Percentiles rank a stretch among this genome's conserved stretches.
These are phyloP conservation scores for Hydnum rufescens DNA, from an alignment of 768 basidiomycete genomes.

Conservation along the genomic window DNA sequence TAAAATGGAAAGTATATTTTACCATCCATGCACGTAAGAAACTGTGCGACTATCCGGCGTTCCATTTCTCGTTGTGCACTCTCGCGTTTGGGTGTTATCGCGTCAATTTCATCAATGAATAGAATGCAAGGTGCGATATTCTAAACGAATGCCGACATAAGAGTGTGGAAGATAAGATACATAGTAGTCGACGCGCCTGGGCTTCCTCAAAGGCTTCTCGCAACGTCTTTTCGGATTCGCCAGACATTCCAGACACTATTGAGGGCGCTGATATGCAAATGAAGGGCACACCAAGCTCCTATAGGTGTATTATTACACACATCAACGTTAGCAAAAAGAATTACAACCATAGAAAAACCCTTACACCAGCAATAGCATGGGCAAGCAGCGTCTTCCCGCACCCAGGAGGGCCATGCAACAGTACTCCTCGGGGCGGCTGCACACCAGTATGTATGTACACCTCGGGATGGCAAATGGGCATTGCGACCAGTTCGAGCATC, in stretches of 20 bases:
- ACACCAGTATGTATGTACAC: constrained; percentile 88
- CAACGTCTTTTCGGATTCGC: constrained; percentile 92
- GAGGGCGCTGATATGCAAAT: constrained; percentile 89
- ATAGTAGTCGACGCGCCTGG: constrained; percentile 40
- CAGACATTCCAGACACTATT: constrained; percentile 95
- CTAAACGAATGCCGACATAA: constrained; percentile 26
- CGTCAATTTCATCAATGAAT: constrained; percentile 96
- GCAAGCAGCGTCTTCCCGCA: constrained; percentile 93
- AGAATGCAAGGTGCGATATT: constrained; percentile 70
- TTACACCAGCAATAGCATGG: constrained; percentile 84
- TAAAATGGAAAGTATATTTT: constrained; percentile 12
- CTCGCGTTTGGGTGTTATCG: constrained; percentile 93
- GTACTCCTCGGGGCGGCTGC: constrained; percentile 75
- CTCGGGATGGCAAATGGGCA: constrained; percentile 90
- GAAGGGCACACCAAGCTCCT: constrained; percentile 89
- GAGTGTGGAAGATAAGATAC: neutral
- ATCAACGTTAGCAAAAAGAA: neutral
- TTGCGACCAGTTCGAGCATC: constrained; percentile 87
- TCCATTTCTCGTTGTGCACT: constrained; percentile 99
- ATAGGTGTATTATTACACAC: constrained; percentile 3
- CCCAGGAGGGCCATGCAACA: constrained; percentile 89
- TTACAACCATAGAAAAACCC: constrained; percentile 14
- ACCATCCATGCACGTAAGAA: constrained; percentile 99
- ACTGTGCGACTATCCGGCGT: constrained; percentile 88
- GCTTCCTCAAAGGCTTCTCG: constrained; percentile 96